Conservation (phyloP, 202 grass and related monocot species). For the Zizania palustris region DNA sequence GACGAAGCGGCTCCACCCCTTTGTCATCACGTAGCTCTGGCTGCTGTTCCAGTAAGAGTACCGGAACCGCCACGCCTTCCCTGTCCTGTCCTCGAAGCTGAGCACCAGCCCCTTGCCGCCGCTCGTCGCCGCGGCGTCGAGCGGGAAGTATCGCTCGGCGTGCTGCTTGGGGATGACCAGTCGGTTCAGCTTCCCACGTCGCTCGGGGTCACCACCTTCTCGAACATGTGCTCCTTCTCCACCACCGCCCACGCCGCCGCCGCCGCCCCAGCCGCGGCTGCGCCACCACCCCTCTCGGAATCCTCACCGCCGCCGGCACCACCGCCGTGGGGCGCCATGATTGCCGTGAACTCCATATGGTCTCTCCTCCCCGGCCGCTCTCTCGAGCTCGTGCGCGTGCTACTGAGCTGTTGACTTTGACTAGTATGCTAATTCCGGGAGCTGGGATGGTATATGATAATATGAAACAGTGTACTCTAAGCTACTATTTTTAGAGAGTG, state of each 20-base stretch:
- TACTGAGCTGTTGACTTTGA: constrained; percentile 55
- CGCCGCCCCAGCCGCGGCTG: not conserved
- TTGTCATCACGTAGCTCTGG: constrained; percentile 99
- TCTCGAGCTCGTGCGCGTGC: constrained; percentile 30
- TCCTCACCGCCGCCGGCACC: constrained; percentile 14
- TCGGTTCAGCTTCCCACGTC: constrained; percentile 93
- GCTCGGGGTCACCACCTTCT: constrained; percentile 96
- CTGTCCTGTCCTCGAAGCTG: constrained; percentile 81
- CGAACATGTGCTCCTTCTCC: constrained; percentile 97
- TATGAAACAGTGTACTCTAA: constrained; percentile 40
- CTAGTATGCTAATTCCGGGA: constrained; percentile 48
- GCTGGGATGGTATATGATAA: constrained; percentile 19
- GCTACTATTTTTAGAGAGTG: constrained; percentile 32
- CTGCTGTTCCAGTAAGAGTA: constrained; percentile 99
- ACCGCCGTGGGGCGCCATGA: not conserved
- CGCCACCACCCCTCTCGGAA: constrained; percentile 33
- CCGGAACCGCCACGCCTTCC: constrained; percentile 87
- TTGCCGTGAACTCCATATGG: constrained; percentile 46
- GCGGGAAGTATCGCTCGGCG: constrained; percentile 92
- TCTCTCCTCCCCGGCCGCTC: constrained; percentile 1
- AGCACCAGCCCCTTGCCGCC: constrained; percentile 74
- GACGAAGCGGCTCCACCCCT: constrained; percentile 98
- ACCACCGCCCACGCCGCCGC: constrained; percentile 50
- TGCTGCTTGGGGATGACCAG: constrained; percentile 97
- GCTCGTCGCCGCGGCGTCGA: constrained; percentile 40